Conservation (phyloP, 73 alveolate genomes). For the Paraurostyla sp. region DNA sequence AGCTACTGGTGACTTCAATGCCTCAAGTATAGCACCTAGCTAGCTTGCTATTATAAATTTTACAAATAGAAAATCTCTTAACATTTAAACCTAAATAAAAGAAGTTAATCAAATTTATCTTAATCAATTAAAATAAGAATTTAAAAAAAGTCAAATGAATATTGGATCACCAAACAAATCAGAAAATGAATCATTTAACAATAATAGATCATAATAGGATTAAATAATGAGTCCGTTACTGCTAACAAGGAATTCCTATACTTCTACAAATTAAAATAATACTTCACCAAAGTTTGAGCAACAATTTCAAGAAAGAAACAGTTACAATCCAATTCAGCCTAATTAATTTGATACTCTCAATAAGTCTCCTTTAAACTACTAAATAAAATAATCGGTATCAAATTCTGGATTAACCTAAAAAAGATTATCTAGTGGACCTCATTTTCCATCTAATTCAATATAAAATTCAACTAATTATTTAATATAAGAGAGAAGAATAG, state of each 20-base stretch:
- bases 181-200: background rate
- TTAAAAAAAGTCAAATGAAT: background rate
- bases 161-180: background rate
- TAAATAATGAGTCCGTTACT: background rate
- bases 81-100: slow-evolving; percentile 4
- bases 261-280: no score
- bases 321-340: no score
- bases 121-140: slow-evolving; percentile 17
- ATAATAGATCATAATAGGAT: background rate
- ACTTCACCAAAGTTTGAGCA: no score
- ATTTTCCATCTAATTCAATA: background rate
- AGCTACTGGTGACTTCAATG: background rate
- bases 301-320: no score
- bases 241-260: no score
- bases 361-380: background rate
- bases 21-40: slow-evolving; percentile 35
- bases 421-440: slow-evolving; percentile 1
- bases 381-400: background rate
- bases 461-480: no score
- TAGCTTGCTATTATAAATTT: background rate
- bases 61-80: background rate
- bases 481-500: no score
- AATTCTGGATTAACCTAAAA: slow-evolving; percentile 1
- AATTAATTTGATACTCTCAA: background rate
- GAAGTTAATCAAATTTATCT: slow-evolving; percentile 30